A percentile compares a stretch with the other conserved stretches of the same genome.
phyloP scores from a whole-genome alignment of 495 filamentous ascomycete species.

The Penicillium taxi region DNA sequence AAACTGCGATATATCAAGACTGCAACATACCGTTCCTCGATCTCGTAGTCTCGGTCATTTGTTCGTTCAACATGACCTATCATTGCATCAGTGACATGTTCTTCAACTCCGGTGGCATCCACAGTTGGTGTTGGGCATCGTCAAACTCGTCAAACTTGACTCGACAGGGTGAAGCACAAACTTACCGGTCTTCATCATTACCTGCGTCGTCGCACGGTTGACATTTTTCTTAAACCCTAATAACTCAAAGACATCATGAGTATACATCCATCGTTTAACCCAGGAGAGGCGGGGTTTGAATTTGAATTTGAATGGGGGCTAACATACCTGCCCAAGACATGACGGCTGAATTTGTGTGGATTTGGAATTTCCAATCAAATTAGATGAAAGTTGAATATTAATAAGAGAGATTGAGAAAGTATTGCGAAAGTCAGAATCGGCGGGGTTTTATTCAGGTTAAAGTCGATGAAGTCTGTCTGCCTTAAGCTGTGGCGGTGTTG shows the following conservation, averaged over 20 bases:
- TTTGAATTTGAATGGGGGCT: too few species aligned
- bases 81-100: constrained; percentile 12
- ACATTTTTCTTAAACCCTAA: constrained; percentile 98
- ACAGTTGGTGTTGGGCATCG: too few species aligned
- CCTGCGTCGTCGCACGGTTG: constrained; percentile 96
- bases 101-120: too few species aligned
- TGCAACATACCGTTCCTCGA: constrained; percentile 72
- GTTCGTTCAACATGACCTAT: constrained; percentile 91
- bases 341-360: constrained; percentile 18
- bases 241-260: constrained; percentile 2
- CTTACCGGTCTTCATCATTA: constrained; percentile 98
- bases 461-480: constrained; percentile 6
- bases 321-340: constrained; percentile 61
- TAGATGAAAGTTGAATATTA: not conserved
- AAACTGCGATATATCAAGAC: not conserved
- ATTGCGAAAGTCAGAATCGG: not conserved
- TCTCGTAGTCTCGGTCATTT: constrained; percentile 96
- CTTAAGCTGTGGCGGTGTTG: constrained; percentile 14
- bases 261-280: not conserved
- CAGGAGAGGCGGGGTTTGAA: not conserved
- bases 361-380: not conserved
- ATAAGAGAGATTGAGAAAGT: not conserved
- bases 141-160: not conserved
- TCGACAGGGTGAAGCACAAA: constrained; percentile 15
- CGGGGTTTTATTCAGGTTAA: not conserved